Base-by-base conservation (phyloP, 352 stramenopile species). In the Pythium guiyangense region DNA sequence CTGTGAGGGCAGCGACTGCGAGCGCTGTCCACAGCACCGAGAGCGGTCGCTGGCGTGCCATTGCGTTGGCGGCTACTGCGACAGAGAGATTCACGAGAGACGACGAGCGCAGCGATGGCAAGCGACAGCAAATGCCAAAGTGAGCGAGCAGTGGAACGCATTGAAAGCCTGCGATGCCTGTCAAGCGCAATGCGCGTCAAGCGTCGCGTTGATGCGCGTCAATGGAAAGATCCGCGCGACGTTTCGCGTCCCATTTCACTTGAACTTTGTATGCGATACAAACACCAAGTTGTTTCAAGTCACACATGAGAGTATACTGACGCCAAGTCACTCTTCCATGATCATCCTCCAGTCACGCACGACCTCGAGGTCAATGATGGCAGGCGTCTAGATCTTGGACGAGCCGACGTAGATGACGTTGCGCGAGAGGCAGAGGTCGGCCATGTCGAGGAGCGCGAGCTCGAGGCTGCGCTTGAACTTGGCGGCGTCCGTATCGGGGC, bases 381-480 rank as follows among this genome's bases (percentile, higher is more conserved):
- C n/a, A n/a, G n/a, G 18, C n/a, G 17, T 48, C 54, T 77, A 95
- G 39, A 95, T 91, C 77, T 95, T 95, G 57, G 86, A 85, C 40
- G 78, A 79, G 57, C 86, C 84, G 37, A 96, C 79, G 76, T 96
- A 96, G 51, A 96, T 92, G 71, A 93, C 78, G 60, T 95, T 96
- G 67, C 84, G 80, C 40, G 72, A 82, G 59, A 95, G 77, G 50
- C 94, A 96, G 49, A 99, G 74, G 50, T 92, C 83, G 60, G 90
- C 82, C 96, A 99, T 98, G 60, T 99, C 94, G 54, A 98, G 69
- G 65, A 99, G 67, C 51, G 94, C 92, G 52, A 90, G 95, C 73
- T 98, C 92, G 49, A 99, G 63, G 55, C 94, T 69, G 59, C 95
- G 85, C 65, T 89, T 97, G 62, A 98, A 88, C 29, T 79, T 74